Evolutionary conservation across 2,329 filamentous ascomycete species (phyloP).

Genomic region (Trichoderma sp.): DNA sequence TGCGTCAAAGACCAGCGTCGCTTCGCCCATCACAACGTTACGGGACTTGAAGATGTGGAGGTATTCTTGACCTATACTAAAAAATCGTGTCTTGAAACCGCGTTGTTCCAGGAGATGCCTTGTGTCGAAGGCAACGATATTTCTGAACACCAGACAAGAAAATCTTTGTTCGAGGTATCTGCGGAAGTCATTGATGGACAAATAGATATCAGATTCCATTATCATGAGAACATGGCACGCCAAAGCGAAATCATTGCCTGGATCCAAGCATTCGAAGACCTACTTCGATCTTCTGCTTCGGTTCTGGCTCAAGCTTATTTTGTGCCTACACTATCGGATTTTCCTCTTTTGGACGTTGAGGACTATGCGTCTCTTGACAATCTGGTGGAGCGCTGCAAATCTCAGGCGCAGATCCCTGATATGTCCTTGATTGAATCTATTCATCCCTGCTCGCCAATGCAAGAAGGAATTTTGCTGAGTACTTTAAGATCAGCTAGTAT

Average conservation of each 20-base stretch:
- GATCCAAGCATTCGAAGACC: neutral
- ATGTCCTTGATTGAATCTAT: neutral
- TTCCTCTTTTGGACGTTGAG: neutral
- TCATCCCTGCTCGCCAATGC: neutral
- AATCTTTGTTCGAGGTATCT: neutral
- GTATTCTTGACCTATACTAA: neutral
- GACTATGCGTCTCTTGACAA: neutral
- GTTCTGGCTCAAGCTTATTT: neutral
- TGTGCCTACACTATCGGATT: neutral
- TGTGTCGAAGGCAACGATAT: neutral
- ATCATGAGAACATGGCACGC: neutral
- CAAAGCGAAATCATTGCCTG: neutral
- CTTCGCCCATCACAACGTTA: neutral
- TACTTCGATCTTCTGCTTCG: neutral
- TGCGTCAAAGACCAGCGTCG: neutral
- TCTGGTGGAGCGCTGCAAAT: neutral
- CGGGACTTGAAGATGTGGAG: neutral
- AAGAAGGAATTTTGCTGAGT: neutral
- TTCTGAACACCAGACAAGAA: neutral
- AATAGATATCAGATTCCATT: neutral
- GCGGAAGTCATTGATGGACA: neutral
- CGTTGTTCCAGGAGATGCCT: neutral
- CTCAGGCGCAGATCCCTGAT: neutral
- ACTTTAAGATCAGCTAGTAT: neutral
- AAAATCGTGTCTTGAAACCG: neutral